Conservation (phyloP, 2,329 filamentous ascomycete species). For the Uncinocarpus reesii region DNA sequence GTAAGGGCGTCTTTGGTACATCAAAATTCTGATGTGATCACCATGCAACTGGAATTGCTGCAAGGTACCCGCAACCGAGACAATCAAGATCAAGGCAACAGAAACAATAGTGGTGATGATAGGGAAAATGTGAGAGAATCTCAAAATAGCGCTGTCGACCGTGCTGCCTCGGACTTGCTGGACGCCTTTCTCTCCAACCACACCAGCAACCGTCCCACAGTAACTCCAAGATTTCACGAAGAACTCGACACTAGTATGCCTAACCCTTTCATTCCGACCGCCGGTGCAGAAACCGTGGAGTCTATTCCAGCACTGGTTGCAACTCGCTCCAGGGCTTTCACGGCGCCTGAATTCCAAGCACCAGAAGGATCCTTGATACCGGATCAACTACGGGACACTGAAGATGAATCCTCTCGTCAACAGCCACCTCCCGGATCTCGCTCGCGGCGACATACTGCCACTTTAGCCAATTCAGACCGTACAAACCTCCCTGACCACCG, state of each 20-base stretch:
- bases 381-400: slow-evolving; percentile 4
- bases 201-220: not conserved
- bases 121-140: slow-evolving; percentile 8
- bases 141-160: slow-evolving; percentile 24
- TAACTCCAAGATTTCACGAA: slow-evolving; percentile 5
- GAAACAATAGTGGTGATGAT: slow-evolving; percentile 13
- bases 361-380: slow-evolving; percentile 4
- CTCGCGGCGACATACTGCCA: slow-evolving; percentile 15
- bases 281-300: not conserved
- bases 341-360: not conserved
- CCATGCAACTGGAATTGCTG: slow-evolving; percentile 36
- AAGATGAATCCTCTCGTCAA: slow-evolving; percentile 13
- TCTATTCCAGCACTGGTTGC: not conserved
- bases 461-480: not conserved
- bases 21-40: slow-evolving; percentile 36
- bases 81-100: slow-evolving; percentile 17
- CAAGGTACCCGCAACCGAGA: slow-evolving; percentile 22
- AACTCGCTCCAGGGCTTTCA: not conserved
- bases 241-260: slow-evolving; percentile 4
- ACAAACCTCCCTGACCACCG: slow-evolving; percentile 24
- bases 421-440: slow-evolving; percentile 17
- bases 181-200: slow-evolving; percentile 27
- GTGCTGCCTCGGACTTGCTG: slow-evolving; percentile 25
- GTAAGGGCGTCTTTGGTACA: slow-evolving; percentile 36
- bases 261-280: not conserved